Conservation (phyloP, 371 early-diverging fungal genomes). For the Choanephora cucurbitarum region DNA sequence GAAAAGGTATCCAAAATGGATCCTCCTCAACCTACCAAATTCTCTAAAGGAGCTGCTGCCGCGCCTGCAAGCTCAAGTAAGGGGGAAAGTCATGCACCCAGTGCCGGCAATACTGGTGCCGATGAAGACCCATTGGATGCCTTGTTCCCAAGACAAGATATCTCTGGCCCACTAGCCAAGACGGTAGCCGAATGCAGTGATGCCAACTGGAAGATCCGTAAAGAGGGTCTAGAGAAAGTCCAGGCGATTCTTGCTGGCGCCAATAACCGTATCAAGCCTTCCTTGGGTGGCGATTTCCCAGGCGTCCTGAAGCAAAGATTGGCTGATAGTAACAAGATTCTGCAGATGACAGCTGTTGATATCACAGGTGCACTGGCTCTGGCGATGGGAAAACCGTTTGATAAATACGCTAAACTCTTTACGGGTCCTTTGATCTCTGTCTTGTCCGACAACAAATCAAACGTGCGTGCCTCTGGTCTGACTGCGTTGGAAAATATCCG, state of each 20-base stretch:
- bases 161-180: conserved; percentile 52
- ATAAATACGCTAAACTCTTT: conserved; percentile 67
- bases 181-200: conserved; percentile 69
- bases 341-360: conserved; percentile 75
- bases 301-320: conserved; percentile 81
- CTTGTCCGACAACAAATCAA: conserved; percentile 87
- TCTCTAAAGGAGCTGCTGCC: conserved; percentile 14
- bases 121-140: conserved; percentile 73
- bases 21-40: conserved; percentile 75
- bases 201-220: conserved; percentile 93
- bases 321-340: conserved; percentile 88
- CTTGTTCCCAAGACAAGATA: conserved; percentile 86
- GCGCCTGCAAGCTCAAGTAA: neutral
- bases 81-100: conserved; percentile 9
- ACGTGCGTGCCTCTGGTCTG: conserved; percentile 79
- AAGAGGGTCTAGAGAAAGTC: conserved; percentile 90
- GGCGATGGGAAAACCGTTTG: conserved; percentile 88
- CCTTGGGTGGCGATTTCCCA: conserved; percentile 78
- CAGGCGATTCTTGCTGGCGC: conserved; percentile 68
- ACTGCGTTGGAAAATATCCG: conserved; percentile 71
- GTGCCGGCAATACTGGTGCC: conserved; percentile 29
- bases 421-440: conserved; percentile 64
- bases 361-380: conserved; percentile 71
- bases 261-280: conserved; percentile 84
- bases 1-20: conserved; percentile 79